These are phyloP conservation scores for Camellia japonica DNA, from an alignment of 148 eudicot genomes.

Conservation along the genomic window DNA sequence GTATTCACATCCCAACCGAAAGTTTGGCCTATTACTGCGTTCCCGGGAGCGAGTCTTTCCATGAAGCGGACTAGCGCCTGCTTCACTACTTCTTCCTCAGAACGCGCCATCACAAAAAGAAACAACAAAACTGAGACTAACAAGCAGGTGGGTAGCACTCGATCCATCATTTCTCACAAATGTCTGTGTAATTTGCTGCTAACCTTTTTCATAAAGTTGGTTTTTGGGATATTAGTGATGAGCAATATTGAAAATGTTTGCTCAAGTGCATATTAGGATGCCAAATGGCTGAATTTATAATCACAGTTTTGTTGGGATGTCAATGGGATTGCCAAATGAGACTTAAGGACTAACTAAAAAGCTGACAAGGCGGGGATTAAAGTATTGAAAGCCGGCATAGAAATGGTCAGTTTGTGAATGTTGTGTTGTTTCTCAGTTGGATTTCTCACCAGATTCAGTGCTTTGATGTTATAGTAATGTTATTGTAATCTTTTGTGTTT, in stretches of 20 bases:
- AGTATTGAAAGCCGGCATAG: neutral
- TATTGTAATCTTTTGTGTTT: too few relatives aligned
- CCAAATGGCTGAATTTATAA: conserved; percentile 12
- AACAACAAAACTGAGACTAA: conserved; percentile 6
- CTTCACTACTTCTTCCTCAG: conserved; percentile 27
- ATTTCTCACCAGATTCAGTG: too few relatives aligned
- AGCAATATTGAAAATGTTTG: neutral
- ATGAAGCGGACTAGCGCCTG: conserved; percentile 32
- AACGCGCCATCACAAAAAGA: conserved; percentile 5
- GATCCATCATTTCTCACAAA: neutral
- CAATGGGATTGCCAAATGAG: neutral
- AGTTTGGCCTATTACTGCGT: neutral
- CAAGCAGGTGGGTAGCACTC: neutral
- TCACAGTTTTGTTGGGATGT: neutral
- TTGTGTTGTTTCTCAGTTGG: neutral
- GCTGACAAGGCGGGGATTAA: neutral
- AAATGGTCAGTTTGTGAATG: neutral
- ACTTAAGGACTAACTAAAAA: neutral
- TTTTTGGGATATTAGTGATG: neutral
- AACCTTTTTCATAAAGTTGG: neutral
- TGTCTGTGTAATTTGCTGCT: neutral
- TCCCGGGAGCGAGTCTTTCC: conserved; percentile 30
- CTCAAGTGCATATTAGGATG: neutral
- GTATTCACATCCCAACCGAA: conserved; percentile 30
- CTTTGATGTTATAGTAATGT: too few relatives aligned